Base-by-base conservation (phyloP, 805 yeast species). In the Ogataea glucozyma region DNA sequence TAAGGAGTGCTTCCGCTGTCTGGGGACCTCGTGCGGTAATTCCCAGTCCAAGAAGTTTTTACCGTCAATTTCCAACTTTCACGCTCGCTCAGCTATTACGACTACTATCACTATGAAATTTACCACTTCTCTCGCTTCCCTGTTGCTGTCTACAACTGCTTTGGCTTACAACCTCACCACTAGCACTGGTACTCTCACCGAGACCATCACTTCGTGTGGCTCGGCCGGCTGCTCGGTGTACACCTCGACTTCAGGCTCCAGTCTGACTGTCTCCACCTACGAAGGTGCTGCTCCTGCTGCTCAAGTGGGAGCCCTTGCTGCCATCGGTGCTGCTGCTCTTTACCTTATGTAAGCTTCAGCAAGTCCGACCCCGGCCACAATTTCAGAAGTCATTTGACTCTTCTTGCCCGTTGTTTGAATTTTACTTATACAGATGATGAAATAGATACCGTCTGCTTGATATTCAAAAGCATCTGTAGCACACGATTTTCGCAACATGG, bases 251-350 rank as follows among this genome's bases (percentile, higher is more conserved):
- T 44, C 32, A n/a, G n/a, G n/a, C n/a, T n/a, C n/a, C 48, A 38
- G 43, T 31, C 47, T 45, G 23, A 20, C 44, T 17, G 39, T 54
- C 40, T 54, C 57, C 24, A 54, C 54, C 24, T 51, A 44, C 36
- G 33, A 31, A 4, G 54, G 41, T 34, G 57, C 45, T 33, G 58
- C 56, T 33, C 52, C 53, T 22, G 53, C 43, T 43, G 57, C 56
- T 31, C 58, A 54, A 44, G 56, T 47, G 35, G 58, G 55, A 44
- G 58, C 58, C 35, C 30, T 50, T 27, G 60, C 58, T 38, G 60
- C 54, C 40, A 37, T 58, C 35, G 60, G 58, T 45, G 61, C 60
- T 32, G 57, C 54, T 36, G 61, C 60, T 39, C 29, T 57, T 34
- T 58, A 52, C 49, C 44, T 53, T 38, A 47, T 56, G 37, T 58